Evolutionary conservation across 2,329 filamentous ascomycete species (phyloP).

Genomic region (Hypoxylon sp.): DNA sequence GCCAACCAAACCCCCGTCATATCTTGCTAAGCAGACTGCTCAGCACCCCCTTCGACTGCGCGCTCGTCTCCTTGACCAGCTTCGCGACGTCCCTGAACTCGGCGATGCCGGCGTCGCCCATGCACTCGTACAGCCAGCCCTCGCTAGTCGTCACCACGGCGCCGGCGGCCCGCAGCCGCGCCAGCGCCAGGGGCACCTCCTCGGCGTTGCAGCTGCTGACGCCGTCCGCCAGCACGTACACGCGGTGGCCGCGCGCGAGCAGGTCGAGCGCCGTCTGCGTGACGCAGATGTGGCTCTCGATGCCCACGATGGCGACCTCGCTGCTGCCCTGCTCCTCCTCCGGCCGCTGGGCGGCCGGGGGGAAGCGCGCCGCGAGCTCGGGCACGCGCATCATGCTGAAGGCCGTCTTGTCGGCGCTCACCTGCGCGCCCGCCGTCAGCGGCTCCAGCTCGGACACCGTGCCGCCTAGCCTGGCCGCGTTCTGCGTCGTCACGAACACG

Average conservation of each 20-base stretch:
- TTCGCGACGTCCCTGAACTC: conserved; percentile 80
- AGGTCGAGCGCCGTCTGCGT: conserved; percentile 92
- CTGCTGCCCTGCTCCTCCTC: conserved; percentile 53
- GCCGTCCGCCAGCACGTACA: conserved; percentile 89
- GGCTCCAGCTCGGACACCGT: conserved; percentile 79
- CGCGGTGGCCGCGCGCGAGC: conserved; percentile 77
- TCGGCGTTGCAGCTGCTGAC: conserved; percentile 88
- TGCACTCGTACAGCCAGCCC: conserved; percentile 88
- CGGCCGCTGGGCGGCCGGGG: conserved; percentile 41
- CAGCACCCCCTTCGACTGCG: conserved; percentile 77
- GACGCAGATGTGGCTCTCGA: conserved; percentile 94
- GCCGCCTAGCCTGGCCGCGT: conserved; percentile 79
- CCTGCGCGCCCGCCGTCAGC: conserved; percentile 64
- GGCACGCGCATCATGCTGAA: conserved; percentile 87
- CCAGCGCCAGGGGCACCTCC: conserved; percentile 84
- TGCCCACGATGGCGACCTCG: conserved; percentile 84
- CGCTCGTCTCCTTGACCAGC: conserved; percentile 81
- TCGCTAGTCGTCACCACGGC: conserved; percentile 87
- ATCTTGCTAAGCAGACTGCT: conserved; percentile 74
- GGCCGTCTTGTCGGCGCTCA: conserved; percentile 83
- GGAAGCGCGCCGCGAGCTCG: conserved; percentile 63
- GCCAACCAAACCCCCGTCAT: conserved; percentile 43
- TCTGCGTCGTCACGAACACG: conserved; percentile 89
- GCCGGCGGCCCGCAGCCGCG: conserved; percentile 79
- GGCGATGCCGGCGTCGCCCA: conserved; percentile 81